phyloP scores from a whole-genome alignment of 1,284 basidiomycete species.

The Apiotrichum mycotoxinovorans region DNA sequence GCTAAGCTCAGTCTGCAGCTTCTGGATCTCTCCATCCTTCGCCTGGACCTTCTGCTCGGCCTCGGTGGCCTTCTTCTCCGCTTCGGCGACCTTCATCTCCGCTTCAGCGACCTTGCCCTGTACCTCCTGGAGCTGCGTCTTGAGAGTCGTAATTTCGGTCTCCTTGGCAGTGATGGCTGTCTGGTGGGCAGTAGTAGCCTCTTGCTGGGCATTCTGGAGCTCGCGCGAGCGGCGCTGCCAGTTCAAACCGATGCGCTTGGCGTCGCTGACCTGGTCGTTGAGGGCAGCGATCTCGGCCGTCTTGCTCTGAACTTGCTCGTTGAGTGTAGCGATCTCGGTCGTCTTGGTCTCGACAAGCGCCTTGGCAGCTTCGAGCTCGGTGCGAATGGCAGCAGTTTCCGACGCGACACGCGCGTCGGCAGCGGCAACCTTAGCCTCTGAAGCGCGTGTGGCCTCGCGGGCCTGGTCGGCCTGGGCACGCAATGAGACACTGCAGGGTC shows the following conservation, averaged over 20 bases:
- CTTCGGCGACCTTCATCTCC: constrained; percentile 33
- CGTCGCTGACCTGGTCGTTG: constrained; percentile 25
- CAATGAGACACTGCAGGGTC: constrained; percentile 61
- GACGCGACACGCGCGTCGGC: constrained; percentile 36
- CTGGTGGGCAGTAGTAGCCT: constrained; percentile 1
- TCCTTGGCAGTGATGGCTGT: constrained; percentile 25
- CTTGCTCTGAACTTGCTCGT: constrained; percentile 28
- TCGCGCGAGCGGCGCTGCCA: constrained; percentile 33
- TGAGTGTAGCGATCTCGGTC: constrained; percentile 25
- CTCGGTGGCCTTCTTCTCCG: constrained; percentile 17
- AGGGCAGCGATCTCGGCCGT: constrained; percentile 23
- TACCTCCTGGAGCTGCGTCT: constrained; percentile 25
- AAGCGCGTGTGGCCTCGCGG: constrained; percentile 63
- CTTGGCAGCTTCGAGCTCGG: constrained; percentile 39
- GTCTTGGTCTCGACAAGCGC: constrained; percentile 25
- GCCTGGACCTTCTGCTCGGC: constrained; percentile 18
- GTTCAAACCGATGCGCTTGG: constrained; percentile 36
- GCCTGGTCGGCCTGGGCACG: constrained; percentile 72
- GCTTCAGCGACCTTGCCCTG: constrained; percentile 30
- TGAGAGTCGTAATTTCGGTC: constrained; percentile 23
- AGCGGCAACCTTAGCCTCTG: constrained; percentile 29
- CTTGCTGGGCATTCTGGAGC: constrained; percentile 8
- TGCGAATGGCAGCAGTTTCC: constrained; percentile 31
- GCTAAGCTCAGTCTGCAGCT: constrained; percentile 36
- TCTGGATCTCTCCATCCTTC: constrained; percentile 34